Base-by-base conservation (phyloP, 257 asterid species). In the Fraxinus excelsior region DNA sequence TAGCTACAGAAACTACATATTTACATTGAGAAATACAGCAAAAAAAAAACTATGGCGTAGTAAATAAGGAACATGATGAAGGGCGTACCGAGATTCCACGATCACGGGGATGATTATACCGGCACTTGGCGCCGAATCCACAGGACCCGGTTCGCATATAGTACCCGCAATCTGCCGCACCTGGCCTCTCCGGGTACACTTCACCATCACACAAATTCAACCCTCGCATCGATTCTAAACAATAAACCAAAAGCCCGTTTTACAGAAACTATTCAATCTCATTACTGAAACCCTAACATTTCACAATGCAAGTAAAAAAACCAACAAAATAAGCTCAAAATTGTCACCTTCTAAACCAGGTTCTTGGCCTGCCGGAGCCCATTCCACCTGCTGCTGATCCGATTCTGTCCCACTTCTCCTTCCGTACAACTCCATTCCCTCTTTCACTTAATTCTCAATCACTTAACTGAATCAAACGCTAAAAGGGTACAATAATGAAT, bases 51-150 rank as follows among this genome's bases (percentile, higher is more conserved):
- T 14, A 21, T 58, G 56, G 37, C 73, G 44, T n/a, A 31, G 68
- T 1, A 44, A 76, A 75, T 7, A 73, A 60, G 72, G 71, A 35
- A 12, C 12, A 21, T 16, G 71, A 60, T 75, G 13, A 70, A 76
- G 66, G 70, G 71, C 92, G 81, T 77, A 93, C 98, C 69, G 88
- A 78, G 87, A 74, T 72, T 77, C 72, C 75, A 18, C 89, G 94
- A 89, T 94, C 89, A 38, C 80, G 88, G 46, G 98, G 98, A 83
- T 94, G 98, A 80, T 90, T 90, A 81, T 79, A 94, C 72, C 97
- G 94, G 87, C 98, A 94, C 85, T 89, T 91, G 79, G 83, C 85
- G 71, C 92, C 98, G 74, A 88, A 94, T 0, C 95, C 97, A 77
- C 98, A 94, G 11, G 91, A 70, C 82, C 98, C 97, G 75, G 95